Evolutionary conservation across 164 flowering plant genomes (phyloP).

Genomic region (Annona squamosa): DNA sequence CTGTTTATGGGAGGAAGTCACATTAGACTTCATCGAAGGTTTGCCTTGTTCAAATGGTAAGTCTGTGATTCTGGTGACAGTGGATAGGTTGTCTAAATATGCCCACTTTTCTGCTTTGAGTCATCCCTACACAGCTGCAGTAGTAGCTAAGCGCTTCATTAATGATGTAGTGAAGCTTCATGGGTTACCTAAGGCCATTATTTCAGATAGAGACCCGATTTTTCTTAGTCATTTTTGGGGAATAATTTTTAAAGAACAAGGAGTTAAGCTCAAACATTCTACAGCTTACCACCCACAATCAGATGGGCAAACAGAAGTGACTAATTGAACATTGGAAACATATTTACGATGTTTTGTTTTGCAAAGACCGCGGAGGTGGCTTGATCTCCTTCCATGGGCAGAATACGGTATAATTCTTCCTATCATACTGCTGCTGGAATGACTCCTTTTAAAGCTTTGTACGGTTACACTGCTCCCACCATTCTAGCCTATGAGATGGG

Average conservation of each 20-base stretch:
- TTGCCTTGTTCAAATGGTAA: neutral
- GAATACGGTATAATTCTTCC: slow-evolving; percentile 1
- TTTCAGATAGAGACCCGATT: neutral
- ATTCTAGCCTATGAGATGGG: neutral
- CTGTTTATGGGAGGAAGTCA: slow-evolving; percentile 1
- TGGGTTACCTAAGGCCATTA: neutral
- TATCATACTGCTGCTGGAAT: slow-evolving; percentile 4
- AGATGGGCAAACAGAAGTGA: slow-evolving; percentile 2
- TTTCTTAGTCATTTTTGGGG: neutral
- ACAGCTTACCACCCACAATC: slow-evolving; percentile 6
- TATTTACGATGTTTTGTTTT: slow-evolving; percentile 2
- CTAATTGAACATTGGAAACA: slow-evolving; percentile 4
- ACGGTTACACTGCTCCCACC: slow-evolving; percentile 2
- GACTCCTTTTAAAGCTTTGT: slow-evolving; percentile 8
- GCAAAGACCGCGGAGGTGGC: slow-evolving; percentile 2
- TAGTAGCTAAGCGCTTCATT: neutral
- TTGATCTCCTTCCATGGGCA: slow-evolving; percentile 3
- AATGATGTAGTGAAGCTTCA: neutral
- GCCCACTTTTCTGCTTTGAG: neutral
- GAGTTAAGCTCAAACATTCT: neutral
- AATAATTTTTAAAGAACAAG: neutral
- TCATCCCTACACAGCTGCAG: neutral
- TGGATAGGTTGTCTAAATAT: neutral
- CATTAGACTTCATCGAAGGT: slow-evolving; percentile 4
- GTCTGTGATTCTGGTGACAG: neutral